Percentiles rank a stretch among this genome's conserved stretches.
These are phyloP conservation scores for Setaria italica DNA, from an alignment of 202 grass and related monocot species.

Conservation along the genomic window DNA sequence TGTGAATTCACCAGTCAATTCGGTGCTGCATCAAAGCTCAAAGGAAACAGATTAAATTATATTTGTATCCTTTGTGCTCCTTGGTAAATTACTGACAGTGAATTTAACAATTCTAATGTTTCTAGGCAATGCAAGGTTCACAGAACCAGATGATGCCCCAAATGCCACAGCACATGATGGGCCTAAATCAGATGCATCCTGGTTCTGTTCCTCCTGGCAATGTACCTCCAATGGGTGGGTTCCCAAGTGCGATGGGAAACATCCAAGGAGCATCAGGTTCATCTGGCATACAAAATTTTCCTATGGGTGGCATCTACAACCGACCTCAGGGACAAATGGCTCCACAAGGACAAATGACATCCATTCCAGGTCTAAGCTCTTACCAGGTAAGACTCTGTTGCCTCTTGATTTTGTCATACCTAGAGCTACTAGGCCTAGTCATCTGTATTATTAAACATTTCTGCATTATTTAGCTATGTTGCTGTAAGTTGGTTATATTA, in stretches of 20 bases:
- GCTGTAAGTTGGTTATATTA: constrained; percentile 5
- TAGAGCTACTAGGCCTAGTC: background rate
- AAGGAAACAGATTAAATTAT: constrained; percentile 15
- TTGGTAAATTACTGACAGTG: background rate
- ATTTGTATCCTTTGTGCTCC: background rate
- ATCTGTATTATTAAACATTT: background rate
- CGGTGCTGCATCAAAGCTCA: constrained; percentile 15
- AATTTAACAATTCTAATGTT: constrained; percentile 40
- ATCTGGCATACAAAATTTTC: constrained; percentile 78
- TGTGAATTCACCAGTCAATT: background rate
- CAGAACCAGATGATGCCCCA: constrained; percentile 78
- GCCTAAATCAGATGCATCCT: constrained; percentile 75
- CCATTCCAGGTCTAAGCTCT: constrained; percentile 80
- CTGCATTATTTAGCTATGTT: background rate
- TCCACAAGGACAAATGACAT: constrained; percentile 68
- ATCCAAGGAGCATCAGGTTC: constrained; percentile 71
- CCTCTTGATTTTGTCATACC: background rate
- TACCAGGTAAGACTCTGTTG: constrained; percentile 63
- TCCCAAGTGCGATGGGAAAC: constrained; percentile 78
- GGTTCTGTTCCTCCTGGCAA: constrained; percentile 54
- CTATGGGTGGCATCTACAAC: constrained; percentile 84
- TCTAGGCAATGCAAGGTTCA: constrained; percentile 82
- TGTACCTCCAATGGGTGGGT: constrained; percentile 77
- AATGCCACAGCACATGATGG: constrained; percentile 86
- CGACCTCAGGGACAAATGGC: constrained; percentile 81